Evolutionary conservation across 1,139 yeast species (phyloP), one percentile per base, ranked within the genome.

Genomic region (Fermentozyma sake): DNA sequence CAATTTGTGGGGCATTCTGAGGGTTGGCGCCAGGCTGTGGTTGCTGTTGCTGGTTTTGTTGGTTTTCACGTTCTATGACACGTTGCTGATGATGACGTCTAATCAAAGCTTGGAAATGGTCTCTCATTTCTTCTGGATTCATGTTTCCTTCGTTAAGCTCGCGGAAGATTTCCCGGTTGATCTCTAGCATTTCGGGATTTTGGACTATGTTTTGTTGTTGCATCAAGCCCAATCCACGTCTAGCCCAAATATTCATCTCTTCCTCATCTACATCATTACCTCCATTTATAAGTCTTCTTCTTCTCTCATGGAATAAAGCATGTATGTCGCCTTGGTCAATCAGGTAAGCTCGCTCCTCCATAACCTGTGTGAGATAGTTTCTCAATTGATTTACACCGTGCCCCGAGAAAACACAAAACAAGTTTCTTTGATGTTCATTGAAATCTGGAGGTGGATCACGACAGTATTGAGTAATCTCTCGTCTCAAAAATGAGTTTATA

Each of bases 361-460:
- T 63, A 22, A 61, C 54, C 34, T 56, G 61, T 31, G 55, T 61
- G 27, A 85, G 63, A 45, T 79, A 79, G 26, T 72, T 74, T 36
- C 95, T 72, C 38, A 86, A 65, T 35, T 72, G 74, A 29, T 64
- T 72, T 11, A 91, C 96, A 4, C 97, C 97, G 38, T 73, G 77
- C 1, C 97, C 97, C 20, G 94, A 81, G 48, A 87, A 91, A 7
- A 91, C 98, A 58, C 98, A 91, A 47, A 91, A 91, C 28, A 85
- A 72, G 12, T 81, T 73, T 42, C 80, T 80, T 55, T 91, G 98
- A 44, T 81, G 83, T 34, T 80, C 87, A 33, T 83, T 87, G 50
- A 91, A 89, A 46, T 89, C 97, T 9, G 85, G 76, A 3, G 98
- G 98, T 2, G 97, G 94, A n/a, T 81, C 84, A 18, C 98, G 79